Conservation (phyloP, 2,329 filamentous ascomycete species). For the Boeremia lycopersici region DNA sequence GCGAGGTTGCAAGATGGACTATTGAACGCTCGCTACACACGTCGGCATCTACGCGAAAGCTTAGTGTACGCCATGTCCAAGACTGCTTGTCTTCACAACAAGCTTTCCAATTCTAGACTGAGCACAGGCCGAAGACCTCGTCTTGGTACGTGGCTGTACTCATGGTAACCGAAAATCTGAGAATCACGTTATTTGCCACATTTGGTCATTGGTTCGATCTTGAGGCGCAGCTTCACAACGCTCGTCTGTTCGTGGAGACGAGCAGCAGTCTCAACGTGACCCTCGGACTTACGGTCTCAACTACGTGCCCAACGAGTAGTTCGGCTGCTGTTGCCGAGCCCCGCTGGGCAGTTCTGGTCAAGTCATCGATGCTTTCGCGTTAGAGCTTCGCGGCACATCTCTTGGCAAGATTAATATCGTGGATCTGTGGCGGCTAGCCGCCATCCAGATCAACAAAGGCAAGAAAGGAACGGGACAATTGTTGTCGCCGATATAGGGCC, state of each 20-base stretch:
- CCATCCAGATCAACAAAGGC: background rate
- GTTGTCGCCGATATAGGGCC: background rate
- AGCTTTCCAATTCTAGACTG: background rate
- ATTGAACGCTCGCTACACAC: background rate
- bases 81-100: background rate
- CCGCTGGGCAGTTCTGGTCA: background rate
- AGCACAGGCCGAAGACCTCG: too few relatives aligned
- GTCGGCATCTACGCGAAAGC: background rate
- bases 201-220: too few relatives aligned
- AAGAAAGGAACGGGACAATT: background rate
- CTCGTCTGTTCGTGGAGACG: too few relatives aligned
- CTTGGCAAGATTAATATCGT: background rate
- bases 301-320: too few relatives aligned
- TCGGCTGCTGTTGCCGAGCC: background rate
- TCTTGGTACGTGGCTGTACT: background rate
- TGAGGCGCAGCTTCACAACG: too few relatives aligned
- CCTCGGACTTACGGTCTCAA: too few relatives aligned
- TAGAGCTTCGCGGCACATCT: background rate
- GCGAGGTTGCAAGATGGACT: background rate
- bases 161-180: too few relatives aligned
- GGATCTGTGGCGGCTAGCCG: background rate
- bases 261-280: too few relatives aligned
- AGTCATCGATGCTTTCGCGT: background rate
- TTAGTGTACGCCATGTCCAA: constrained; percentile 1
- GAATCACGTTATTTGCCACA: too few relatives aligned